Evolutionary conservation across 2,329 filamentous ascomycete genomes (phyloP), one percentile per base, ranked within the genome.

Genomic region (Amylocarpus encephaloides): DNA sequence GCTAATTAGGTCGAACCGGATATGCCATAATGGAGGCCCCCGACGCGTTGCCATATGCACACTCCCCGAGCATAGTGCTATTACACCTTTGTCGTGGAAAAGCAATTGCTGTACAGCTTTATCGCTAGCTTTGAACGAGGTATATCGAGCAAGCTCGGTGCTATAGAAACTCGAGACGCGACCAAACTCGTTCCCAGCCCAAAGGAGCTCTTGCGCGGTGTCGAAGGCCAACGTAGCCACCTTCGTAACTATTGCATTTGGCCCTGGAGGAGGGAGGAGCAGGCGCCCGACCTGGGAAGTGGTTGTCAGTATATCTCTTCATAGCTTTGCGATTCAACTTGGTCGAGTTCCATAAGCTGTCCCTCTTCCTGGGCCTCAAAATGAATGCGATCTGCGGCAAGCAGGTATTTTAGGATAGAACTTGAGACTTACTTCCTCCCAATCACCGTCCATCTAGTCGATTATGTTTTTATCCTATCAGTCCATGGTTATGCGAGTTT

Each of bases 141-240:
- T 95, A 68, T 98, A 96, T 64, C 82, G 80, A 64, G 92, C 86
- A 43, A 97, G 77, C 54, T 95, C 88, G 47, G 82, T 80, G 47
- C 89, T 86, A 68, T 88, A 88, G 70, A 95, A 96, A 10, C 92
- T 95, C 40, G 83, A 86, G 43, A 97, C 82, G 58, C 90, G 83
- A 55, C 93, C 93, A 43, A 54, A 88, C 72, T 93, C 88, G 68
- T 93, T 95, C 42, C 91, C 94, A 2, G 84, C 82, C 93, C 94
- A 98, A 47, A 98, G 71, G 33, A 98, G 77, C 68, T 98, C 93
- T 67, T 95, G 86, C 35, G 78, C 77, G 50, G 85, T 86, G 68
- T 98, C 93, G 69, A 98, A 98, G 43, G 86, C 85, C 68, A 96
- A 85, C 59, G 89, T 82, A 50, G 82, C 81, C 18, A 86, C 86